Base-by-base conservation (phyloP, 768 basidiomycete species). In the Lactarius evosmus region DNA sequence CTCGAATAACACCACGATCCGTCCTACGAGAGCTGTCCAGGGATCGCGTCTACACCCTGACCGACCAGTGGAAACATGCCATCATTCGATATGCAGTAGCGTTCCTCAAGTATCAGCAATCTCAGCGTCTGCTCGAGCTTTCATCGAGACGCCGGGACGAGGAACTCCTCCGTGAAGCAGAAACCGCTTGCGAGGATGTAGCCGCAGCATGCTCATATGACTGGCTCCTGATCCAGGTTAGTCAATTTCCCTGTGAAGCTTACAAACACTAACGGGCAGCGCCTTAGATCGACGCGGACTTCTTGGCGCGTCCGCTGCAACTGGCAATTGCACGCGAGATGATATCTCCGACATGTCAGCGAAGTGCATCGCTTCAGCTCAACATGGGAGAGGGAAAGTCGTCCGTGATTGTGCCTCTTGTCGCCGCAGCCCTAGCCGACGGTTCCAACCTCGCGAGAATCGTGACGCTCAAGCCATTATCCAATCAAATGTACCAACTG, bases 361-460 rank as follows among this genome's bases (percentile, higher is more conserved):
- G 66, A 9, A 85, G 79, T 54, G 76, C 78, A 0, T 70, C 75
- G 5, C 71, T 80, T 32, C 83, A 84, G 40, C 77, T 84, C 17
- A 83, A 85, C 52, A 85, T 85, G 83, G 83, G 83, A 4, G 83
- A 85, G 61, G 84, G 83, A 1, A 83, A 85, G 63, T 78, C 80
- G 12, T 75, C 77, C 4, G 81, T 82, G 2, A 85, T 85, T 25
- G 75, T 84, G 2, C 83, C 83, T 0, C 71, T 83, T 29, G 71
- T 76, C 0, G 73, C 74, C 0, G 67, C 75, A 4, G 67, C 69
- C 2, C 72, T 84, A 5, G 78, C 83, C 0, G 74, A 84, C 65
- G 76, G 79, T 0, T 11, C 72, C 1, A 75, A 72, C 33, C 73
- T 84, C 1, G 80, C 77, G 32, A 77, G 83, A 9, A 75, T 85